Evolutionary conservation across 139 green algal genomes (phyloP), one percentile per base, ranked within the genome.

Genomic region (Medakamo hakoo): DNA sequence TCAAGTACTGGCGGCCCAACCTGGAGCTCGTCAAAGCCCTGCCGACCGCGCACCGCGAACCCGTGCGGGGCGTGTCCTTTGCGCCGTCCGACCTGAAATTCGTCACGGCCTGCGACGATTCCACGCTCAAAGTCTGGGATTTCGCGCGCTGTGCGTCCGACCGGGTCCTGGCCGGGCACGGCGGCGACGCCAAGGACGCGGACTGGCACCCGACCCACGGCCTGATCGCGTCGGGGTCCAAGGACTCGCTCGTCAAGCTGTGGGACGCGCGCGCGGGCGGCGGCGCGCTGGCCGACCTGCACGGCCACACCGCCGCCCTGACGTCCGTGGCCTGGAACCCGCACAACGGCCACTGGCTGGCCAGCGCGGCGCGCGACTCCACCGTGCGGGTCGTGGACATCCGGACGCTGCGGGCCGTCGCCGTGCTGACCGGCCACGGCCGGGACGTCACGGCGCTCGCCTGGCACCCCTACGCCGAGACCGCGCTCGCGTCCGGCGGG

Each of bases 161-260:
- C 63, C n/a, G 68, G 40, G 63, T 60, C 29, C 69, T 94, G 32
- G 69, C 75, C 66, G 90, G 87, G 1, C 90, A 97, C 63, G 84
- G 87, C 30, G 88, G 90, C 26, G 90, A 97, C 67, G 89, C 96
- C 31, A 91, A 87, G 55, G 76, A 64, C 61, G 83, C 88, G 57
- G 81, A 95, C 55, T 97, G 91, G 91, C 91, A 97, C 71, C 91
- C 91, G 0, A 30, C 14, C 24, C 84, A 84, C 67, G 75, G 73
- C 2, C 63, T 95, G 49, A 30, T 97, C 0, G 90, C 87, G 19
- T 86, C 74, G 26, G 76, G 68, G 63, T 52, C 63, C 69, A 95
- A 96, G 74, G 91, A 97, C 65, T 76, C 63, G 0, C 73, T 92
- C 58, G 72, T 95, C 27, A 97, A 97, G 77, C 74, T 97, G 63